A percentile compares a stretch with the other conserved stretches of the same genome.
Conservation (phyloP, 2,329 filamentous ascomycete genomes). For the Colletotrichum scovillei region DNA sequence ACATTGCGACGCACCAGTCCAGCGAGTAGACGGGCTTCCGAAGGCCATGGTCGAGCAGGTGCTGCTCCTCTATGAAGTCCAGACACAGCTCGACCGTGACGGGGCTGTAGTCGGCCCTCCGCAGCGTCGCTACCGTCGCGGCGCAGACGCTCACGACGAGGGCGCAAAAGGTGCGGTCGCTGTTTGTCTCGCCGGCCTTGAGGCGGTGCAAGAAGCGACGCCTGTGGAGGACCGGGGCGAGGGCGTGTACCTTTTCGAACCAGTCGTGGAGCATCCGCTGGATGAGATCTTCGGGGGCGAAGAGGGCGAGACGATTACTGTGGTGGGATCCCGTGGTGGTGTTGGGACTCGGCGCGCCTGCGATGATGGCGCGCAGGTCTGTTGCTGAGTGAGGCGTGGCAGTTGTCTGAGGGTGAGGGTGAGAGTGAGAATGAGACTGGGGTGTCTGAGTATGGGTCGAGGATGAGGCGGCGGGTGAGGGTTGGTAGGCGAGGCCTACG, state of each 20-base stretch:
- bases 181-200: constrained; percentile 39
- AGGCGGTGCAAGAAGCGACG: constrained; percentile 45
- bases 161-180: constrained; percentile 44
- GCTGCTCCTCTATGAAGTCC: constrained; percentile 43
- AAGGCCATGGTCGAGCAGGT: constrained; percentile 38
- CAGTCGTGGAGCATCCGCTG: constrained; percentile 44
- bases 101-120: constrained; percentile 39
- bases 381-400: neutral
- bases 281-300: constrained; percentile 30
- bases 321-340: neutral
- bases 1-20: constrained; percentile 50
- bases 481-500: constrained; percentile 16
- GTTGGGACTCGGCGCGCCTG: constrained; percentile 17
- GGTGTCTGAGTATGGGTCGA: constrained; percentile 2
- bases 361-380: constrained; percentile 26
- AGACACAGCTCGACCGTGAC: constrained; percentile 44
- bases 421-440: neutral
- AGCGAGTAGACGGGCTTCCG: constrained; percentile 40
- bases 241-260: constrained; percentile 49
- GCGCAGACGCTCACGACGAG: constrained; percentile 49
- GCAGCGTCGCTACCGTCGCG: constrained; percentile 46
- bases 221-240: constrained; percentile 47
- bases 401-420: neutral
- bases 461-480: constrained; percentile 6
- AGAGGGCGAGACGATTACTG: constrained; percentile 19